Base-by-base conservation (phyloP, 352 stramenopile species). In the Phytopythium mirpurense region DNA sequence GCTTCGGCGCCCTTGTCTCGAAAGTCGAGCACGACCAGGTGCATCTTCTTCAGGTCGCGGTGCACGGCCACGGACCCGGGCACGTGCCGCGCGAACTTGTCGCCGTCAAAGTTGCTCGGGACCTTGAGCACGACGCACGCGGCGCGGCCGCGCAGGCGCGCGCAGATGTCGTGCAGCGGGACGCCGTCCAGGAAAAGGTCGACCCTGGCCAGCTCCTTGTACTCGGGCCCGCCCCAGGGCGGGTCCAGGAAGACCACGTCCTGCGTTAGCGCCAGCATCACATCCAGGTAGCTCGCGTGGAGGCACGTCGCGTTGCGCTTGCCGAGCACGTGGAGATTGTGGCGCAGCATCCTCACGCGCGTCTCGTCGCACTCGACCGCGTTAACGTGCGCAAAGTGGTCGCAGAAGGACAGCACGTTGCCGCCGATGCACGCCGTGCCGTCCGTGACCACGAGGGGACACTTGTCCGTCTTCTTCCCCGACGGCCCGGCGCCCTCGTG, bases 191-290 rank as follows among this genome's bases (percentile, higher is more conserved):
- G 73, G 31, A 78, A 90, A 2, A 93, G 60, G 48, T 90, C 78
- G 27, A 93, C 74, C 29, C 74, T 78, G 2, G 74, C 67, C 8
- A 81, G 73, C 26, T 86, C 73, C 45, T 87, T 88, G 67, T 93
- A 93, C 59, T 92, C 81, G 1, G 77, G 77, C 9, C 83, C 83
- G 31, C 83, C 83, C 83, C 83, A 93, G 51, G 83, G 83, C 29
- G 83, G 83, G 44, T 93, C 83, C 18, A 93, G 67, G 54, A 93
- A 93, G 38, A 92, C 76, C 40, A 93, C 78, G 50, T 92, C 78
- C 48, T 90, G 78, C n/a, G 77, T 46, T 41, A 88, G 58, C 38
- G 77, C 47, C n/a, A 77, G 61, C 72, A 90, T 86, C 62, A 88
- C 75, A 40, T 86, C 65, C 12, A 90, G 52, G 56, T 90, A 88